Base-by-base conservation (phyloP, 2,329 filamentous ascomycete species). In the Neophaeococcomyces aloes region DNA sequence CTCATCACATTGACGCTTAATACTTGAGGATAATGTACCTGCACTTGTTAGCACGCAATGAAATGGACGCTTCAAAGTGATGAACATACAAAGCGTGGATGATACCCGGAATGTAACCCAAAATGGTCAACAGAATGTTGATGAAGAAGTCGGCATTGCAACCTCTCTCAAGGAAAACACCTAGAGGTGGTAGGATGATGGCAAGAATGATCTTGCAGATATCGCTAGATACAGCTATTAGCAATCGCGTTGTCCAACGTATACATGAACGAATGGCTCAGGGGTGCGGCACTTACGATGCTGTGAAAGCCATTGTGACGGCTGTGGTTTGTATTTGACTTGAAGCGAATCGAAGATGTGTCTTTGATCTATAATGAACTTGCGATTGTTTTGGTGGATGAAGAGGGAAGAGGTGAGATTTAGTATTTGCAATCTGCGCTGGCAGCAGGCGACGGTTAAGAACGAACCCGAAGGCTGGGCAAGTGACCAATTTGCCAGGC, bases 111-210 rank as follows among this genome's bases (percentile, higher is more conserved):
- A 88, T 75, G 66, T 78, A 81, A 65, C 76, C 79, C 56, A 86
- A 71, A 56, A 86, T 78, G 57, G 86, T 93, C 68, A 93, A 71
- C 60, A 87, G 75, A 66, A 94, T 85, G 80, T 93, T 94, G 78
- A 94, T 93, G 67, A 89, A 72, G 60, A 94, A 72, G 63, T 94
- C 85, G 55, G 81, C 78, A 62, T 81, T 81, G 70, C 87, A 94
- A 59, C 87, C 87, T 57, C 83, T 79, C 81, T 94, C 87, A 56
- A 94, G 83, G 76, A 94, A 91, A 64, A 94, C 87, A 71, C 87
- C 87, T 44, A 94, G 69, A 62, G 87, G 87, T 45, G 87, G 87
- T 53, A 94, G 78, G 70, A 94, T 71, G 72, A 94, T 72, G 72
- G 87, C 87, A 69, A 94, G 75, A 68, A 94, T 76, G 73, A 84